Base-by-base conservation (phyloP, 805 yeast genomes). In the Lipomyces japonicus region DNA sequence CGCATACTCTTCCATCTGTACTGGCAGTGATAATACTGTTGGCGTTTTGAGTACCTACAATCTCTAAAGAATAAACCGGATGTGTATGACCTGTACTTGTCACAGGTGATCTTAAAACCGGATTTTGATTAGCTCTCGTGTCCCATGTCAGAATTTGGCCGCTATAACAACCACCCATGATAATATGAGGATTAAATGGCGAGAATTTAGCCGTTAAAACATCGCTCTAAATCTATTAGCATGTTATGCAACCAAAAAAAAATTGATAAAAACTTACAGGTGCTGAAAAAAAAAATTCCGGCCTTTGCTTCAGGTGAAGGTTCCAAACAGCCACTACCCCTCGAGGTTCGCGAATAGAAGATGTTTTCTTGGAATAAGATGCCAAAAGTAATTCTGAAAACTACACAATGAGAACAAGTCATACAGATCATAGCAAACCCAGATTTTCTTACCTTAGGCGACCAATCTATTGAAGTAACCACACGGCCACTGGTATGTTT, bases 71-170 rank as follows among this genome's bases (percentile, higher is more conserved):
- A 23, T 58, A 61, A 3, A 65, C 61, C 1, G 71, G 68, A 41
- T 65, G 69, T 1, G 67, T 46, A 31, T 70, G 74, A 3, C 69
- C 70, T 3, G 40, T 41, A 1, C 64, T 62, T 19, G 65, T 58
- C 3, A 65, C 41, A 1, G 68, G 64, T 3, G 75, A 65, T 3
- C 55, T 55, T 23, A 70, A 58, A 14, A 64, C 59, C 3, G 75
- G 70, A 19, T 61, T 57, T 12, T 57, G 14, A 14, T 65, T 40
- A 4, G 65, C 30, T 12, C 73, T 50, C 39, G 66, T 55, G 42
- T 79, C 81, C 82, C 82, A 79, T n/a, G 75, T 64, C 12, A 71
- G 68, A 0, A 79, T 50, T 45, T 71, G 74, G 2, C 84, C 84
- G 59, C 74, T 74, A 31, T 65, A 65, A 28, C 75, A 67, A 0